A percentile compares a stretch with the other conserved stretches of the same genome.
Conservation (phyloP, 2,329 filamentous ascomycete species). For the Fusarium virguliforme region DNA sequence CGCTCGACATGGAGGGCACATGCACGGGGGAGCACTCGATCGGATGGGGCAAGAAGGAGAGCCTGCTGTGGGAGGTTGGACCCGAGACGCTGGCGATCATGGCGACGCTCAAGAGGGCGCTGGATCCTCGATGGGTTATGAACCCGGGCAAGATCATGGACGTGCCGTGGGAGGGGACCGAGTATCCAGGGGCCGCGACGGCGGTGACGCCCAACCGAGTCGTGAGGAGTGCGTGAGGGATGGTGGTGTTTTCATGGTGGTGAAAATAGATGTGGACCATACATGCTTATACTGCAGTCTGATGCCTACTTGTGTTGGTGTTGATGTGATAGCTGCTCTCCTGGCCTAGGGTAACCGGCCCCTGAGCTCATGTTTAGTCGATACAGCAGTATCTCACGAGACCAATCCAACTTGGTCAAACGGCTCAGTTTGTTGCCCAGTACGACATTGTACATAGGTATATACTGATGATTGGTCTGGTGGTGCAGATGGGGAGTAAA, state of each 20-base stretch:
- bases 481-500: not conserved
- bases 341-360: not conserved
- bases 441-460: not conserved
- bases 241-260: not conserved
- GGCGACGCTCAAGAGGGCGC: conserved; percentile 84
- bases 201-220: conserved; percentile 48
- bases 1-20: conserved; percentile 93
- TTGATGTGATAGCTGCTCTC: not conserved
- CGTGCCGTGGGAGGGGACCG: conserved; percentile 60
- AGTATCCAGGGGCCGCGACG: conserved; percentile 37
- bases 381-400: not conserved
- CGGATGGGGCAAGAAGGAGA: conserved; percentile 89
- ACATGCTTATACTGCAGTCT: not conserved
- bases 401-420: not conserved
- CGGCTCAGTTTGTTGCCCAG: not conserved
- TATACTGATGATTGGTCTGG: not conserved
- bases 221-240: conserved; percentile 26
- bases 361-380: not conserved
- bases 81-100: conserved; percentile 86
- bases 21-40: conserved; percentile 92
- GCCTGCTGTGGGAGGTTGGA: conserved; percentile 84
- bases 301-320: not conserved
- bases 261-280: too few species aligned
- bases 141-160: conserved; percentile 96
- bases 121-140: conserved; percentile 91